phyloP scores from a whole-genome alignment of 352 stramenopile species.

The Stramenopiles sp. region DNA sequence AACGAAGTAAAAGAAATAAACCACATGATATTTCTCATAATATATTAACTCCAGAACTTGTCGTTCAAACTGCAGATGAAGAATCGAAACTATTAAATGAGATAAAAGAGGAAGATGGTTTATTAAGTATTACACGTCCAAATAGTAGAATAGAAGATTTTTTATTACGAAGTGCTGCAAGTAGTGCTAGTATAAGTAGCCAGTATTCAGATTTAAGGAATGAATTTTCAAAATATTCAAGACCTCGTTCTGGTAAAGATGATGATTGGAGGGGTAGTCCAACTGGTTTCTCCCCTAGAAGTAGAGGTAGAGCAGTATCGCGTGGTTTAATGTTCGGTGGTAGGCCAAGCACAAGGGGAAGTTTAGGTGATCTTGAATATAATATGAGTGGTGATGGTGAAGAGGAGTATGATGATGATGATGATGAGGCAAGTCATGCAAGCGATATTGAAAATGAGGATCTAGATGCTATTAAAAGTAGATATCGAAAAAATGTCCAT shows the following conservation, averaged over 20 bases:
- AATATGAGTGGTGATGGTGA: not conserved
- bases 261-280: not conserved
- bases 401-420: not conserved
- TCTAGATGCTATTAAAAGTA: not conserved
- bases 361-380: not conserved
- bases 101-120: no score
- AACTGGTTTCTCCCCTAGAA: not conserved
- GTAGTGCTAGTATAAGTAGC: not conserved
- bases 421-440: not conserved
- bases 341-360: not conserved
- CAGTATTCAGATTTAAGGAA: not conserved
- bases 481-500: not conserved
- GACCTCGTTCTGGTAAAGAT: not conserved
- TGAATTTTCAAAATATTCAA: conserved; percentile 3
- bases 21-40: no score
- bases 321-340: not conserved
- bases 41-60: no score
- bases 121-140: no score
- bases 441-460: no score
- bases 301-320: not conserved
- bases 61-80: no score
- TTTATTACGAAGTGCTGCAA: not conserved
- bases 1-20: no score
- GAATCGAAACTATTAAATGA: no score
- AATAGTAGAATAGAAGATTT: not conserved